Evolutionary conservation across 345 rosid genomes (phyloP).

Genomic region (Lenwebbia sp.): DNA sequence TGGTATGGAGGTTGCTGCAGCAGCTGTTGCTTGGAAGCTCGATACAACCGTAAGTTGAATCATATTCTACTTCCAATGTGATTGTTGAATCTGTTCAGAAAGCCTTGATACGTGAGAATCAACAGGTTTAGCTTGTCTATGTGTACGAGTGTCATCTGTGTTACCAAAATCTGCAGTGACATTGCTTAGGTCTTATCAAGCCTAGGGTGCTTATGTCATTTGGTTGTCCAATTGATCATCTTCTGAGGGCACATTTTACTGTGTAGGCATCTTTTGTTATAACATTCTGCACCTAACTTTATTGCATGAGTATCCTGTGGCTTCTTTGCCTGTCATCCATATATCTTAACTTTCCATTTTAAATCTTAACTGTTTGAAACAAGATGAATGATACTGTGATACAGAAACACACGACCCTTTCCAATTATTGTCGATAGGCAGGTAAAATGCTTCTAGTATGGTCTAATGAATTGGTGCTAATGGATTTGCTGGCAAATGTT

Average conservation of each 20-base stretch:
- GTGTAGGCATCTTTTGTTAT: not conserved
- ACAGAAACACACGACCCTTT: not conserved
- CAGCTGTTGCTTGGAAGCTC: slow-evolving; percentile 88
- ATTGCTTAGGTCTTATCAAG: not conserved
- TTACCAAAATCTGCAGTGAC: not conserved
- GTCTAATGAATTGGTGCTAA: not conserved
- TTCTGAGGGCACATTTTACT: not conserved
- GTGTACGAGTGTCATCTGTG: not conserved
- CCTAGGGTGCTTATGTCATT: not conserved
- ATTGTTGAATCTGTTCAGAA: not conserved
- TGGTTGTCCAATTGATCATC: not conserved
- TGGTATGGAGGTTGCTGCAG: slow-evolving; percentile 99
- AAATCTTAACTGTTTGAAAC: not conserved
- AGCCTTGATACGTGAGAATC: not conserved
- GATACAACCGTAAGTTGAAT: slow-evolving; percentile 57
- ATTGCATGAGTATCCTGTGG: not conserved
- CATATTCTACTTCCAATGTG: not conserved
- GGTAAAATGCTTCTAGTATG: not conserved
- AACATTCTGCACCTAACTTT: not conserved
- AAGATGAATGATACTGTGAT: not conserved
- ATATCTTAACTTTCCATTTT: not conserved
- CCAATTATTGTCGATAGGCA: not conserved
- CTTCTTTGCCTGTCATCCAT: not conserved
- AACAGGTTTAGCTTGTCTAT: not conserved
- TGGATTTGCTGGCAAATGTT: not conserved